Percentiles rank a stretch among this genome's conserved stretches.
These are phyloP conservation scores for Lasiosphaeriaceae sp. DNA, from an alignment of 495 filamentous ascomycete species.

Conservation along the genomic window DNA sequence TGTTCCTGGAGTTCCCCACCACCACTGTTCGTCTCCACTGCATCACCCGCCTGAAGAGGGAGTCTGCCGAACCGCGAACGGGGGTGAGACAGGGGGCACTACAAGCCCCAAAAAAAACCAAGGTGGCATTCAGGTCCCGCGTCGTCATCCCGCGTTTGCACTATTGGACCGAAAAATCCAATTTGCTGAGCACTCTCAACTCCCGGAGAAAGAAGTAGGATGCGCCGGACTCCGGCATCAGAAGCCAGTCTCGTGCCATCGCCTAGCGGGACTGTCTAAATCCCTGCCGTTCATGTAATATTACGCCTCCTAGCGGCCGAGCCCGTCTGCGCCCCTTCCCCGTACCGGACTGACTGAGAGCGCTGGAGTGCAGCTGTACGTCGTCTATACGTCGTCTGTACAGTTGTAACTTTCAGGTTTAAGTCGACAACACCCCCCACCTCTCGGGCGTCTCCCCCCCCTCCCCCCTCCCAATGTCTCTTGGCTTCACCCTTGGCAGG, in stretches of 20 bases:
- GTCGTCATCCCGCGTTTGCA: slow-evolving; percentile 13
- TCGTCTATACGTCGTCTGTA: no score
- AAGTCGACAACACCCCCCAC: not conserved
- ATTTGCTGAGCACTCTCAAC: slow-evolving; percentile 15
- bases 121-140: not conserved
- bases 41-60: not conserved
- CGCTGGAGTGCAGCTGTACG: no score
- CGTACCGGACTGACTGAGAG: no score
- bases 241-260: slow-evolving; percentile 5
- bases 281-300: slow-evolving; percentile 17
- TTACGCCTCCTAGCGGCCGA: slow-evolving; percentile 3
- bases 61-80: not conserved
- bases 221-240: slow-evolving; percentile 26
- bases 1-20: no score
- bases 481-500: slow-evolving; percentile 22
- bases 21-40: not conserved
- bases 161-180: slow-evolving; percentile 11
- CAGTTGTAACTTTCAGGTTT: not conserved
- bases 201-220: slow-evolving; percentile 30
- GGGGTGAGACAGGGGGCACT: no score
- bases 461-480: slow-evolving; percentile 18
- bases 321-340: slow-evolving; percentile 8
- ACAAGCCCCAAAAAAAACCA: slow-evolving; percentile 1
- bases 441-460: slow-evolving; percentile 8
- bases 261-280: slow-evolving; percentile 5